Conservation (phyloP, 1,284 basidiomycete genomes). For the Abortiporus biennis region DNA sequence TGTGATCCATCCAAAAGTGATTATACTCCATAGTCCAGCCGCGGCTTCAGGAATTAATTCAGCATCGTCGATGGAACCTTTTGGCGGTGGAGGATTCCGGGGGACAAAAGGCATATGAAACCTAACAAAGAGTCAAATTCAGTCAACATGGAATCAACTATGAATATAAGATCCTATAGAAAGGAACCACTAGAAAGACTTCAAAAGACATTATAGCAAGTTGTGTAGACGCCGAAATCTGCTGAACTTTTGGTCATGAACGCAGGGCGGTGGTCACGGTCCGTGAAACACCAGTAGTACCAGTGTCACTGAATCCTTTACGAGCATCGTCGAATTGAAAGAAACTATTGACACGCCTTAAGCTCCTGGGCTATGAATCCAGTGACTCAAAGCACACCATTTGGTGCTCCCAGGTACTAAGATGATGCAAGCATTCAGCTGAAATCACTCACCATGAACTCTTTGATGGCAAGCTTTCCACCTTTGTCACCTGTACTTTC, state of each 20-base stretch:
- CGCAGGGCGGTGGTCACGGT: no score
- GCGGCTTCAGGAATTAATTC: slow-evolving; percentile 41
- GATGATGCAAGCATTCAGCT: not conserved
- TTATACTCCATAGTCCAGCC: slow-evolving; percentile 43
- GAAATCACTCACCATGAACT: not conserved
- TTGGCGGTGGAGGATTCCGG: slow-evolving; percentile 37
- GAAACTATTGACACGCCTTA: not conserved
- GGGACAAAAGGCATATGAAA: slow-evolving; percentile 18
- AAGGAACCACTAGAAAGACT: no score
- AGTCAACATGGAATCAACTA: not conserved
- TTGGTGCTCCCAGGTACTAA: not conserved
- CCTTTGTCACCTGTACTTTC: no score
- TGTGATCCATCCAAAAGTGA: slow-evolving; percentile 72
- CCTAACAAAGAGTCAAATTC: no score
- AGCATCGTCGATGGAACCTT: slow-evolving; percentile 49
- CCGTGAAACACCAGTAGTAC: not conserved
- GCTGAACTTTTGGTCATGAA: no score
- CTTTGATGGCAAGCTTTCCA: no score
- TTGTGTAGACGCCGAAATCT: no score
- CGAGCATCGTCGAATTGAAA: no score
- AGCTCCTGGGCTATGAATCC: not conserved
- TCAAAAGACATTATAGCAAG: no score
- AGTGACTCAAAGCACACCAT: not conserved
- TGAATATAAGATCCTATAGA: no score
- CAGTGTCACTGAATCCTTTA: no score